Base-by-base conservation (phyloP, 805 yeast genomes). In the Zygosaccharomyces pseudorouxii region DNA sequence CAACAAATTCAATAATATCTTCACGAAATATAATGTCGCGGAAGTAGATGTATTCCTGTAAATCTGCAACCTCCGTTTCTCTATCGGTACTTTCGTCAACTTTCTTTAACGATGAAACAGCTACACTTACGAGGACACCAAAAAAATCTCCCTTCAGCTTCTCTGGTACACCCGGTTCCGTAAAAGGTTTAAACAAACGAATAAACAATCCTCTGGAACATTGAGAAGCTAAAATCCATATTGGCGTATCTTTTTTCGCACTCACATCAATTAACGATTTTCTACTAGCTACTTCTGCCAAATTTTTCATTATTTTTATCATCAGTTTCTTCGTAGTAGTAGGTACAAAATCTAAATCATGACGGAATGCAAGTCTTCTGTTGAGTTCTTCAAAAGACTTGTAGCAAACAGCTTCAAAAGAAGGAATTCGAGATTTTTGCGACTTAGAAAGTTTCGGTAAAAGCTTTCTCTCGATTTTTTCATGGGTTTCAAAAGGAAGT, bases 401-500 rank as follows among this genome's bases (percentile, higher is more conserved):
- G 45, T 73, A 74, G 55, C 89, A 77, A 1, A 81, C 67, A 0
- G 86, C 81, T 27, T 79, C 73, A 56, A 85, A 86, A 0, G 85
- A 74, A 2, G 90, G 87, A 27, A 84, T 74, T 44, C 78, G 75
- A 0, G 58, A 49, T 38, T 58, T 62, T 3, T 63, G 52, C 37
- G 54, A 55, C 56, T 62, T 53, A 48, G 71, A 42, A 50, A 68
- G 45, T 49, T 70, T 56, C 57, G 68, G 68, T 64, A 68, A 67
- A 22, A 84, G 61, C 56, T 83, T 83, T 48, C 71, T 74, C 45
- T 77, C 74, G 37, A 84, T 83, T 47, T 81, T 68, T 18, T 71
- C 74, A 49, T 85, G 71, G 0, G 81, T 78, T 4, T 80, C 81
- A 60, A 80, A 83, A 2, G 90, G 89, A 43, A 83, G 69, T 1